Evolutionary conservation across 2,329 filamentous ascomycete genomes (phyloP), one percentile per base, ranked within the genome.

Genomic region (Fusarium praegraminearum): DNA sequence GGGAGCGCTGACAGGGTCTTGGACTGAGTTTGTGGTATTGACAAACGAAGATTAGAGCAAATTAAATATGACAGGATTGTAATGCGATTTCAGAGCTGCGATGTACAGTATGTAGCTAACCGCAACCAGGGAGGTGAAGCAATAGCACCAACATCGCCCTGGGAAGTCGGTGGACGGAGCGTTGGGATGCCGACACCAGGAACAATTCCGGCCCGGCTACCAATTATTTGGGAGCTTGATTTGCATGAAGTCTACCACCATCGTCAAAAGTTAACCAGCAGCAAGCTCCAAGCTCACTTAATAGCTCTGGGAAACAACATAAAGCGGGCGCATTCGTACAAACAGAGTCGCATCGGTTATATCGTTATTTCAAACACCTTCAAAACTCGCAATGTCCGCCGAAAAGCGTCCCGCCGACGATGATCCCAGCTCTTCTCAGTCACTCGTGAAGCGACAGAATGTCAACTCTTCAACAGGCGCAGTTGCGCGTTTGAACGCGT

Each of bases 391-490:
- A 63, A 98, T 97, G 94, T 93, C 94, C 35, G 87, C 92, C 68
- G 94, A 97, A 81, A 98, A 99, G 83, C 89, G 96, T 77, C 92
- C 94, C 63, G 94, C 94, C n/a, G 90, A 92, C 66, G 91, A 92
- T 73, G 91, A 93, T 65, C 95, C 95, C 73, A 89, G 90, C 75
- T 89, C 89, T 26, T 89, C 90, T 50, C 93, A 97, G 80, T 86
- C 95, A 73, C 89, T 94, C 40, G 91, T 98, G 67, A 99, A 98
- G 84, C 87, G 95, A 78, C 94, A 95, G 79, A 97, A 96, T 78
- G 80, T 89, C 45, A 79, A 84, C 67, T 80, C 77, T 24, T 83
- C 82, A 18, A 82, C 79, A 64, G 82, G 83, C 60, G 83, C 82
- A 22, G 79, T 87, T 56, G 83, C 85, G 33, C 82, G 84, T 32